These are phyloP conservation scores for Chrysoporthe deuterocubensis DNA, from an alignment of 2,329 filamentous ascomycete species.

Conservation along the genomic window DNA sequence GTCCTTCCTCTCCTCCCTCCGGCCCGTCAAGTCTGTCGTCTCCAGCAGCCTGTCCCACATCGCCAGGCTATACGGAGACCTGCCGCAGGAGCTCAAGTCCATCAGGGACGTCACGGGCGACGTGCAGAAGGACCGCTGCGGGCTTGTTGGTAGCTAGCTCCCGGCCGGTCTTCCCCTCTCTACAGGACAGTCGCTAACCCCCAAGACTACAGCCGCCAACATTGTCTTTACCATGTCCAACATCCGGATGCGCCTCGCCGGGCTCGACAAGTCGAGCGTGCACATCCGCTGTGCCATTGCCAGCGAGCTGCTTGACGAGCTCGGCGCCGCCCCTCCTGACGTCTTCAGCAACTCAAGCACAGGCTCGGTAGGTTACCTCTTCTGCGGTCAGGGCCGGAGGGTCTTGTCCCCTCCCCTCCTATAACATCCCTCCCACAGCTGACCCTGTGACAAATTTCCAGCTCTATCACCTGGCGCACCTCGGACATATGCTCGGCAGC, in stretches of 20 bases:
- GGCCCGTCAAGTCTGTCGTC: neutral
- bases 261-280: slow-evolving; percentile 4
- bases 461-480: slow-evolving; percentile 5
- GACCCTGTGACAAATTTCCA: neutral
- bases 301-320: slow-evolving; percentile 10
- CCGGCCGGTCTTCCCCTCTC: too few species aligned
- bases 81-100: slow-evolving; percentile 1
- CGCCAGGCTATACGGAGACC: slow-evolving; percentile 3
- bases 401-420: too few species aligned
- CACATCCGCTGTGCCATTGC: slow-evolving; percentile 10
- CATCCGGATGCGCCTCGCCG: neutral
- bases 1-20: slow-evolving; percentile 3
- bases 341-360: slow-evolving; percentile 9
- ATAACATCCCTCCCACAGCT: too few species aligned
- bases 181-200: too few species aligned
- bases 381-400: too few species aligned
- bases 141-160: neutral
- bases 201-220: neutral
- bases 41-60: neutral
- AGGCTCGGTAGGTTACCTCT: neutral
- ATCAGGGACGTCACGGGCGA: slow-evolving; percentile 7
- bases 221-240: slow-evolving; percentile 2
- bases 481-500: slow-evolving; percentile 10
- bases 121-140: neutral
- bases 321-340: slow-evolving; percentile 6